A percentile compares a stretch with the other conserved stretches of the same genome.
phyloP scores from a whole-genome alignment of 2,329 filamentous ascomycete species.

The Penicillium sp. region DNA sequence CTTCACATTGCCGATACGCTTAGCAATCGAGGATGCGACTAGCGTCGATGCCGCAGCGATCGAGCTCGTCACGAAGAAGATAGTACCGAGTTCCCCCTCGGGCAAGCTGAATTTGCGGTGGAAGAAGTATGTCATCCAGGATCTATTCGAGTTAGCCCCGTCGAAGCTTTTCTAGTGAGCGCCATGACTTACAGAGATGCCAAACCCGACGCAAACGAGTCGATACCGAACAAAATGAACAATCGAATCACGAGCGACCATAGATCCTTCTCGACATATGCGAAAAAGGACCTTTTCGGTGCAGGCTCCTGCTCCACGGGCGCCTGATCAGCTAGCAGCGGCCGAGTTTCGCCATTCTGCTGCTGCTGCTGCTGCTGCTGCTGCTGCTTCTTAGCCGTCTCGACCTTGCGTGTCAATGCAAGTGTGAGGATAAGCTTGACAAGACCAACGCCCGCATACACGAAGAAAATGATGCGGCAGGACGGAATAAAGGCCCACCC shows the following conservation, averaged over 20 bases:
- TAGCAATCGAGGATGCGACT: constrained; percentile 67
- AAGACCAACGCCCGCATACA: constrained; percentile 63
- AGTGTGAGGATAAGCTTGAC: constrained; percentile 63
- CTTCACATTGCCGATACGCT: constrained; percentile 63
- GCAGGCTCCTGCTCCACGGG: constrained; percentile 19
- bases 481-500: constrained; percentile 55
- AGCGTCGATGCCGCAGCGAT: constrained; percentile 53
- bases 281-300: constrained; percentile 52
- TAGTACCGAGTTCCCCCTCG: constrained; percentile 60
- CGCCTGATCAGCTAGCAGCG: constrained; percentile 35
- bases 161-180: too few relatives aligned
- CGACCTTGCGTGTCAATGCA: constrained; percentile 56
- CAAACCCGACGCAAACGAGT: constrained; percentile 74
- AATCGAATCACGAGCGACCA: constrained; percentile 55
- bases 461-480: constrained; percentile 63
- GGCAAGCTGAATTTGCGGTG: constrained; percentile 60
- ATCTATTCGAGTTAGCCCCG: constrained; percentile 30
- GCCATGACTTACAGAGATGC: constrained; percentile 61
- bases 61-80: constrained; percentile 58
- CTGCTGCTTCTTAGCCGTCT: constrained; percentile 43
- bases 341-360: constrained; percentile 44
- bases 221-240: constrained; percentile 70
- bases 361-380: constrained; percentile 21
- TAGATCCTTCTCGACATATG: constrained; percentile 61
- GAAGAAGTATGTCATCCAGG: constrained; percentile 64